phyloP scores from a whole-genome alignment of 106 monocot species.

The Triglochin maritima region DNA sequence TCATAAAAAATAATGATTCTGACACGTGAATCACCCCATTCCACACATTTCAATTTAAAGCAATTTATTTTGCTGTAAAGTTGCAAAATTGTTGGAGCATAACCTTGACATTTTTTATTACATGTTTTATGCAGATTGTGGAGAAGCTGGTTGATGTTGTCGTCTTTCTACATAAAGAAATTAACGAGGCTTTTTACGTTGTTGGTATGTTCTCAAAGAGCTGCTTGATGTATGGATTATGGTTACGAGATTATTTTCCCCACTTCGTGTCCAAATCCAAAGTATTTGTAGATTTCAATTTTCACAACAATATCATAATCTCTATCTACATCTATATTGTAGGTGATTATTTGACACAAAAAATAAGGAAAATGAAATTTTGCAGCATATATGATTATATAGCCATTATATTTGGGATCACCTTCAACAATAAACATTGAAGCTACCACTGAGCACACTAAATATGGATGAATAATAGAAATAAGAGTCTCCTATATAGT shows the following conservation, averaged over 20 bases:
- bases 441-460: too few relatives aligned
- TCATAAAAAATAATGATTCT: too few relatives aligned
- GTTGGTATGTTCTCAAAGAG: slow-evolving; percentile 19
- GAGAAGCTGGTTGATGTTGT: slow-evolving; percentile 69
- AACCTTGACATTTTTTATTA: too few relatives aligned
- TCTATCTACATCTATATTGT: background rate
- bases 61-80: too few relatives aligned
- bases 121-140: slow-evolving; percentile 32
- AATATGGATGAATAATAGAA: background rate
- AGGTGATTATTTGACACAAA: background rate
- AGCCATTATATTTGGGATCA: too few relatives aligned
- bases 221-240: background rate
- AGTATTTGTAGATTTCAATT: background rate
- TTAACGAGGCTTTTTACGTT: slow-evolving; percentile 45
- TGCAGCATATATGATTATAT: background rate
- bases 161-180: slow-evolving; percentile 39
- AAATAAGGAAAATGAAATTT: background rate
- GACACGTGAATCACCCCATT: too few relatives aligned
- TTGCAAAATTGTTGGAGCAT: too few relatives aligned
- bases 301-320: background rate
- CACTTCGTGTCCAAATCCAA: background rate
- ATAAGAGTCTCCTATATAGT: background rate
- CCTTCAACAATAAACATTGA: too few relatives aligned
- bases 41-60: too few relatives aligned
- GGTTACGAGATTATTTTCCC: background rate